Evolutionary conservation across 176 grass and related monocot species (phyloP).

Genomic region (Saccharum spontaneum): DNA sequence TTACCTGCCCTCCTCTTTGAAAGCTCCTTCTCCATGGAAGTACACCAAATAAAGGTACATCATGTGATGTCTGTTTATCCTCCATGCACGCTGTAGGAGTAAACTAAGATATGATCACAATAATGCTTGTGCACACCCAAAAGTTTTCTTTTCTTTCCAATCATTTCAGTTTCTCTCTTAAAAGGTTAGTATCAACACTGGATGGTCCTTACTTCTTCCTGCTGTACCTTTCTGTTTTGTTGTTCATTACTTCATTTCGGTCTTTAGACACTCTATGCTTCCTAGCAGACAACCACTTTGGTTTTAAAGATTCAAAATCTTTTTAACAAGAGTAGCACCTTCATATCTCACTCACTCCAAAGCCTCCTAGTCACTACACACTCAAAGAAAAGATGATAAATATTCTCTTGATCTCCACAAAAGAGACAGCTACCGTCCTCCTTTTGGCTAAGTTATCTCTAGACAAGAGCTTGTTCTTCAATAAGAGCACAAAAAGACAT

Average conservation of each 20-base stretch:
- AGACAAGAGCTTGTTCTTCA: background rate
- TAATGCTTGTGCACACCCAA: background rate
- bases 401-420: background rate
- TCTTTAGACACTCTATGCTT: background rate
- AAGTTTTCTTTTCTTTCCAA: background rate
- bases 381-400: background rate
- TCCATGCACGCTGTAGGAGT: background rate
- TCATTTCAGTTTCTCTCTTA: background rate
- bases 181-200: background rate
- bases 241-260: background rate
- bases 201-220: background rate
- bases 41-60: conserved; percentile 96
- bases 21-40: conserved; percentile 91
- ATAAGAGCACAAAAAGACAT: background rate
- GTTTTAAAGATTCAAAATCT: background rate
- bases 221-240: background rate
- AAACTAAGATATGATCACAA: background rate
- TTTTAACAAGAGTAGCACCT: background rate
- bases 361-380: background rate
- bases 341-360: background rate
- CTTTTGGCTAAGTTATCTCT: background rate
- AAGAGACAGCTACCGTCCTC: background rate
- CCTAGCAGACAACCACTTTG: background rate
- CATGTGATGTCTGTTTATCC: background rate
- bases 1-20: conserved; percentile 94